These are phyloP conservation scores for Paraleonurus japonicus DNA, from an alignment of 257 asterid species.

Conservation along the genomic window DNA sequence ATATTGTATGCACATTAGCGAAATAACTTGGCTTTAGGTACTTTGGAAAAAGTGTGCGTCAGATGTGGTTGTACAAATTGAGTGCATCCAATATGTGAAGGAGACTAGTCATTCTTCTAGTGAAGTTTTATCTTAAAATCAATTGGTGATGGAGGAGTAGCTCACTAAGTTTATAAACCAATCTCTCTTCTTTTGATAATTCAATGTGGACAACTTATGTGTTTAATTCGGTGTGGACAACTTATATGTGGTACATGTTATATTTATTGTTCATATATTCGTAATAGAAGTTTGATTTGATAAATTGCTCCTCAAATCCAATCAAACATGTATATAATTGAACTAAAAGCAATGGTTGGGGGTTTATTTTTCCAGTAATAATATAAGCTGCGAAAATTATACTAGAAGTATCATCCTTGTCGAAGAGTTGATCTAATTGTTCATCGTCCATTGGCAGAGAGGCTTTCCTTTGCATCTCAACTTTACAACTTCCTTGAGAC, in stretches of 20 bases:
- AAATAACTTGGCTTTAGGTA: no score
- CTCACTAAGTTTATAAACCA: no score
- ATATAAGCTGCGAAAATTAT: neutral
- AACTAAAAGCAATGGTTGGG: no score
- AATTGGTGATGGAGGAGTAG: no score
- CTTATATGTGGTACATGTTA: neutral
- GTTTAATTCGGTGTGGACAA: neutral
- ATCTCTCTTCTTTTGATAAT: neutral
- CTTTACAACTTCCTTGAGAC: slow-evolving; percentile 16
- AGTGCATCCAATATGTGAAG: no score
- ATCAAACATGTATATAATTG: neutral
- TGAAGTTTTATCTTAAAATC: no score
- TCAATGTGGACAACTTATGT: no score
- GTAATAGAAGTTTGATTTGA: neutral
- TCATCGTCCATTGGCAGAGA: slow-evolving; percentile 82
- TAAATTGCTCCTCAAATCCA: neutral
- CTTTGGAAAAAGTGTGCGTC: no score
- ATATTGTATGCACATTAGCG: no score
- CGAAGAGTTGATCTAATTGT: slow-evolving; percentile 71
- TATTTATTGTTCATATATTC: neutral
- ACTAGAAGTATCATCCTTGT: slow-evolving; percentile 39
- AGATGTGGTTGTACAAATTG: no score
- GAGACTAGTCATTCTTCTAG: no score
- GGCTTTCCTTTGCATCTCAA: slow-evolving; percentile 39
- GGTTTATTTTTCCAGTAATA: neutral